A percentile compares a stretch with the other conserved stretches of the same genome.
phyloP scores from a whole-genome alignment of 345 rosid species.

The Toxicodendron radicans region DNA sequence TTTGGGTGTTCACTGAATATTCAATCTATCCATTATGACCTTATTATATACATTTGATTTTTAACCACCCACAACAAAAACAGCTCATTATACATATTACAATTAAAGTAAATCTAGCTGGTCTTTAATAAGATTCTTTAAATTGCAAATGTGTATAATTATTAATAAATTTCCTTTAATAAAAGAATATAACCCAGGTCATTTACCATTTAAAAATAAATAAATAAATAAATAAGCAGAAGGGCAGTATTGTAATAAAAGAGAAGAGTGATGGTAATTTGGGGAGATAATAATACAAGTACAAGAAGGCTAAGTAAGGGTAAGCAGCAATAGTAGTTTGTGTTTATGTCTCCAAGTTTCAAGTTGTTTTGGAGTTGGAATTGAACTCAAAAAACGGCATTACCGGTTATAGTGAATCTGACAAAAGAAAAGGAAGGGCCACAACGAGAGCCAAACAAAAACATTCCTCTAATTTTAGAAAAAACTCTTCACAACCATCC shows the following conservation, averaged over 20 bases:
- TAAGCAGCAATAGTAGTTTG: neutral
- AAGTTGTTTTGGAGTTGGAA: neutral
- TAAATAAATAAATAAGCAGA: neutral
- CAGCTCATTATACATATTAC: no score
- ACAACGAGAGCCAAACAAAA: constrained; percentile 16
- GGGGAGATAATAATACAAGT: no score
- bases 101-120: no score
- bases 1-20: neutral
- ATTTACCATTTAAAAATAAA: no score
- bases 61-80: no score
- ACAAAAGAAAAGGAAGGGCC: constrained; percentile 8
- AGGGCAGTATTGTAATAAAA: neutral
- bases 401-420: constrained; percentile 31
- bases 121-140: no score
- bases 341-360: neutral
- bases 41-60: neutral
- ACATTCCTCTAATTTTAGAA: constrained; percentile 28
- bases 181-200: no score
- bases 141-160: no score
- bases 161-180: no score
- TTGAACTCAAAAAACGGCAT: constrained; percentile 24
- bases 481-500: constrained; percentile 45
- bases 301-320: neutral
- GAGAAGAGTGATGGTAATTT: neutral
- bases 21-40: neutral